Percentiles rank a stretch among this genome's conserved stretches.
These are phyloP conservation scores for Dipsacomyces acuminosporus DNA, from an alignment of 371 early-diverging fungal species.

Conservation along the genomic window DNA sequence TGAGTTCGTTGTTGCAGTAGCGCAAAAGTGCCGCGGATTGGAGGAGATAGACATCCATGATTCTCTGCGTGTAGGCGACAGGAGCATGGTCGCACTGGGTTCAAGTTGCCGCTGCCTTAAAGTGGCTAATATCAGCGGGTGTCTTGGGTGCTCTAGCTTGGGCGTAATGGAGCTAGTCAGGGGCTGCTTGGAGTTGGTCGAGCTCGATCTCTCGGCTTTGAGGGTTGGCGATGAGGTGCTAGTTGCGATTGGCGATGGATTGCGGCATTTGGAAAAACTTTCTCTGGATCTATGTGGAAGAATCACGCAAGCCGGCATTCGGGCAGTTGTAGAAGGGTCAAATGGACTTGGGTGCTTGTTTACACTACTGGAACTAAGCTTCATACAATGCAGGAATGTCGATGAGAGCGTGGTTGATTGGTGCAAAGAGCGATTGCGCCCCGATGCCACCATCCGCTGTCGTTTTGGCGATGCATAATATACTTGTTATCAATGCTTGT, in stretches of 20 bases:
- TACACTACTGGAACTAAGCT: conserved; percentile 20
- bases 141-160: conserved; percentile 11
- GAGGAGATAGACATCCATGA: conserved; percentile 18
- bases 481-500: no score
- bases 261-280: conserved; percentile 14
- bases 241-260: conserved; percentile 13
- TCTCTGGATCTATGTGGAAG: conserved; percentile 17
- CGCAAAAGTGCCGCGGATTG: conserved; percentile 7
- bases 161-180: conserved; percentile 22
- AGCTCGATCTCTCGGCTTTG: conserved; percentile 15
- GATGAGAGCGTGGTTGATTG: conserved; percentile 10
- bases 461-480: conserved; percentile 1
- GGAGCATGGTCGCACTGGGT: conserved; percentile 13
- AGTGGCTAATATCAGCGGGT: conserved; percentile 18
- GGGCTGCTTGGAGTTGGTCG: conserved; percentile 7
- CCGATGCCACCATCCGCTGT: conserved; percentile 8
- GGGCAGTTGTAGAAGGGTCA: conserved; percentile 9
- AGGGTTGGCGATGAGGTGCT: conserved; percentile 15
- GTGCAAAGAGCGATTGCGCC: conserved; percentile 25
- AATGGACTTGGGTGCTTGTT: conserved; percentile 31
- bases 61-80: conserved; percentile 11
- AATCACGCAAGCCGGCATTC: conserved; percentile 23
- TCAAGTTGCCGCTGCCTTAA: conserved; percentile 12
- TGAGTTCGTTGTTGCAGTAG: conserved; percentile 12
- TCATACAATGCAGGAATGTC: conserved; percentile 8